A percentile compares a stretch with the other conserved stretches of the same genome.
These are phyloP conservation scores for Aspergillus fischeri DNA, from an alignment of 2,329 filamentous ascomycete species.

Conservation along the genomic window DNA sequence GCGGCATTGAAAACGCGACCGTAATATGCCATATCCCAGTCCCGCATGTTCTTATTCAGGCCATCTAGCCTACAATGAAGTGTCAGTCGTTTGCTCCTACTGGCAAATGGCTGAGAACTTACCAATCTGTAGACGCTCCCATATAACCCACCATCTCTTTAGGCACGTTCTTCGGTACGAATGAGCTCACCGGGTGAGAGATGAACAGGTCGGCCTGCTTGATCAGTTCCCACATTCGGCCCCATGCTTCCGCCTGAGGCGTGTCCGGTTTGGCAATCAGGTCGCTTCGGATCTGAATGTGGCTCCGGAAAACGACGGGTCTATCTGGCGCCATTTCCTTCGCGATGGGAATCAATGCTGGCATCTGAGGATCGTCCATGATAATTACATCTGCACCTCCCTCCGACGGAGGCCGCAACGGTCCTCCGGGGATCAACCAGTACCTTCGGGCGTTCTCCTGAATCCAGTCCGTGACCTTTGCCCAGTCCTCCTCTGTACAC, in stretches of 20 bases:
- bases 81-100: background rate
- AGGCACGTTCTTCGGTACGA: conserved; percentile 67
- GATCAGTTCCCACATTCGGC: conserved; percentile 69
- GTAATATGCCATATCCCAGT: conserved; percentile 70
- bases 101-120: conserved; percentile 15
- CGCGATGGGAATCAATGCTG: conserved; percentile 69
- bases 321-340: conserved; percentile 67
- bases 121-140: conserved; percentile 78
- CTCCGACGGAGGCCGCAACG: conserved; percentile 59
- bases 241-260: conserved; percentile 70
- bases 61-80: conserved; percentile 61
- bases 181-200: conserved; percentile 72
- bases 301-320: conserved; percentile 74
- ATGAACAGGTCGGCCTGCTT: conserved; percentile 72
- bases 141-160: conserved; percentile 66
- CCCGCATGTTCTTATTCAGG: conserved; percentile 68
- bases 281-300: conserved; percentile 78
- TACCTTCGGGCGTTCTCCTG: conserved; percentile 68
- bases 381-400: conserved; percentile 74
- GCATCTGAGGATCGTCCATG: conserved; percentile 83
- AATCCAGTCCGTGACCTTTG: conserved; percentile 67
- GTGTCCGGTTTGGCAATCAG: conserved; percentile 59
- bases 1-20: conserved; percentile 67
- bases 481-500: conserved; percentile 60
- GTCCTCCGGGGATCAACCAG: conserved; percentile 67